Conservation (phyloP, 1,284 basidiomycete species). For the Porogramme epimiltina region DNA sequence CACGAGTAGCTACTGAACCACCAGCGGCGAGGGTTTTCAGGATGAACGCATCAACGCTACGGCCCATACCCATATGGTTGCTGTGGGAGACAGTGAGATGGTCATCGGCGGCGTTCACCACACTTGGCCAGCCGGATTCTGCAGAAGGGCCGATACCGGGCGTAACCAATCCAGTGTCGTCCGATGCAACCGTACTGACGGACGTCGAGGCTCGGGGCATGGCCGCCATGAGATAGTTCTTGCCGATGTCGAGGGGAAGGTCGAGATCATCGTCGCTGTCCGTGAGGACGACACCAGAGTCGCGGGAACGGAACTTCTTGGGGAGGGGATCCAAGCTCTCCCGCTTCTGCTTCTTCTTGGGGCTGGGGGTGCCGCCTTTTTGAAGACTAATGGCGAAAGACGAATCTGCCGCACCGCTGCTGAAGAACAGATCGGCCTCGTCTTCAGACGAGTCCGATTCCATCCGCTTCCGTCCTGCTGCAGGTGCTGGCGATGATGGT, state of each 20-base stretch:
- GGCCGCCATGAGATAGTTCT: constrained; percentile 30
- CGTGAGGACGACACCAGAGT: constrained; percentile 63
- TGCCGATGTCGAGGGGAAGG: constrained; percentile 13
- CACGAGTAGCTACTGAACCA: constrained; percentile 47
- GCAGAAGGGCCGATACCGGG: constrained; percentile 57
- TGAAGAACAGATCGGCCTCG: constrained; percentile 65
- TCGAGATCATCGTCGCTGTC: constrained; percentile 54
- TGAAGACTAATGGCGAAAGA: constrained; percentile 57
- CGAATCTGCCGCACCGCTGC: constrained; percentile 36
- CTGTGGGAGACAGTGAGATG: constrained; percentile 25
- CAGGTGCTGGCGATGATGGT: constrained; percentile 21
- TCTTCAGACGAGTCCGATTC: constrained; percentile 38
- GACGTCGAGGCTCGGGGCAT: constrained; percentile 62
- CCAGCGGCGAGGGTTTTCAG: constrained; percentile 65
- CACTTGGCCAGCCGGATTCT: constrained; percentile 64
- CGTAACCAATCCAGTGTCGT: constrained; percentile 64
- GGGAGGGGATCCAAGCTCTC: constrained; percentile 44
- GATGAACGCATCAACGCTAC: constrained; percentile 65
- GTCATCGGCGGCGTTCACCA: constrained; percentile 43
- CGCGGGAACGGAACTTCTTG: constrained; percentile 71
- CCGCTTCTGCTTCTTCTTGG: constrained; percentile 44
- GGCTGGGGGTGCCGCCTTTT: constrained; percentile 58
- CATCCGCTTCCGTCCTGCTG: constrained; percentile 17
- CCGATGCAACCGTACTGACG: constrained; percentile 59
- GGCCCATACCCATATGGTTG: constrained; percentile 40